These are phyloP conservation scores for Balamuthia mandrillaris DNA, from an alignment of 208 protist genomes.

Conservation along the genomic window DNA sequence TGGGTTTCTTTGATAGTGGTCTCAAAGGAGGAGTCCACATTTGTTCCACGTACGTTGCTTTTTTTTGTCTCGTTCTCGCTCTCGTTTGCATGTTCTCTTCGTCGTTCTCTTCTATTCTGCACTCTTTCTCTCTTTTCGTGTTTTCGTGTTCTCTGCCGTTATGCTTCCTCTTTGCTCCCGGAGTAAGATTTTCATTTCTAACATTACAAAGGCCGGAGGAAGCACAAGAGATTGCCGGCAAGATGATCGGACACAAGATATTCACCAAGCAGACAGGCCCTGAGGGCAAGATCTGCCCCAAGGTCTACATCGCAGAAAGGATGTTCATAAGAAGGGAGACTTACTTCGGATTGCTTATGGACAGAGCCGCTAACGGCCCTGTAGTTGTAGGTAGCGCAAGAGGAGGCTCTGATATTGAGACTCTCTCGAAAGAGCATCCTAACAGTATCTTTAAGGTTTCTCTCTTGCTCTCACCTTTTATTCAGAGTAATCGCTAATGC, in stretches of 20 bases:
- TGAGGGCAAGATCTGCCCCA: constrained; percentile 43
- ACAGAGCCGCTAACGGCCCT: constrained; percentile 49
- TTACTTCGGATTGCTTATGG: constrained; percentile 65
- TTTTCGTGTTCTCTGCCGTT: neutral
- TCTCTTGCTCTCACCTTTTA: neutral
- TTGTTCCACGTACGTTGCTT: constrained; percentile 2
- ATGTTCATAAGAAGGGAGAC: constrained; percentile 48
- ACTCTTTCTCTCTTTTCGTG: neutral
- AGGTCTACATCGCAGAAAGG: constrained; percentile 50
- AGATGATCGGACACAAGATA: constrained; percentile 63
- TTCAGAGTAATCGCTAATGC: neutral
- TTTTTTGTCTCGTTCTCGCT: neutral
- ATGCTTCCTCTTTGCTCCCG: neutral
- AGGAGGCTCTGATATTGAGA: constrained; percentile 60
- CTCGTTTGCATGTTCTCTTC: neutral
- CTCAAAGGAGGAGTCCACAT: constrained; percentile 57
- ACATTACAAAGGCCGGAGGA: neutral
- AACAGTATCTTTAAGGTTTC: constrained; percentile 28
- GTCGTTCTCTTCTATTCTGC: neutral
- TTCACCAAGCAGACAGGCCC: constrained; percentile 66
- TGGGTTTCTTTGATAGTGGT: constrained; percentile 57
- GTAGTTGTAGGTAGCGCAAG: constrained; percentile 39
- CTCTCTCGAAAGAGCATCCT: constrained; percentile 11
- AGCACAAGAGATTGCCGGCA: constrained; percentile 43
- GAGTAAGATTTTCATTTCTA: neutral